Conservation (phyloP, 345 rosid species). For the Citrus hindsii region DNA sequence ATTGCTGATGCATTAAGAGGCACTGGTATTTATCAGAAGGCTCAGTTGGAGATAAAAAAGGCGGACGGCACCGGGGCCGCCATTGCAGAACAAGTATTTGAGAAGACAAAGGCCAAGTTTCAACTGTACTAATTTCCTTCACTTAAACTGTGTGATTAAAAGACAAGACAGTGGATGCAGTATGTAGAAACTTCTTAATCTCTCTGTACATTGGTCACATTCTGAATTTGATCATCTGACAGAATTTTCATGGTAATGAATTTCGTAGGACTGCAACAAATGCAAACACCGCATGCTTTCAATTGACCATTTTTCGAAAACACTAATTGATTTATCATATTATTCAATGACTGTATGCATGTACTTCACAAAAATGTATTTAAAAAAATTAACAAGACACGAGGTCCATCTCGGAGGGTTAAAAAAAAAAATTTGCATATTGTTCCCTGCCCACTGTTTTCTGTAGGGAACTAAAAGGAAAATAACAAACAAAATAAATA, state of each 20-base stretch:
- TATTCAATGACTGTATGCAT: neutral
- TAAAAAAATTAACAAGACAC: neutral
- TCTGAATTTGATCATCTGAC: neutral
- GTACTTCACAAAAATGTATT: no score
- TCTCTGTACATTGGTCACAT: neutral
- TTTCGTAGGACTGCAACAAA: neutral
- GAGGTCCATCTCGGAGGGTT: neutral
- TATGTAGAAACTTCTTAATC: neutral
- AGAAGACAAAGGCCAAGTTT: conserved; percentile 79
- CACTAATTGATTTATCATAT: neutral
- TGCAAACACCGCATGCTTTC: neutral
- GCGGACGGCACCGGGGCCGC: conserved; percentile 73
- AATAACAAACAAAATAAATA: neutral
- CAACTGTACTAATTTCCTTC: conserved; percentile 48
- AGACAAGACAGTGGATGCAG: neutral
- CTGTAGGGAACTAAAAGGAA: neutral
- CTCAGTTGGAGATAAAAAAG: conserved; percentile 66
- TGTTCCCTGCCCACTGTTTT: neutral
- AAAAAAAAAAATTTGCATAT: neutral
- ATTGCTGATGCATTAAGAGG: conserved; percentile 77
- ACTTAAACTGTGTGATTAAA: neutral
- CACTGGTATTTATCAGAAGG: conserved; percentile 62
- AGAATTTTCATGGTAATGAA: neutral
- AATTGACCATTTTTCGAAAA: neutral
- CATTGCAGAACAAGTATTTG: conserved; percentile 87